These are phyloP conservation scores for Kitagawia praeruptora DNA, from an alignment of 129 eudicot genomes.

Conservation along the genomic window DNA sequence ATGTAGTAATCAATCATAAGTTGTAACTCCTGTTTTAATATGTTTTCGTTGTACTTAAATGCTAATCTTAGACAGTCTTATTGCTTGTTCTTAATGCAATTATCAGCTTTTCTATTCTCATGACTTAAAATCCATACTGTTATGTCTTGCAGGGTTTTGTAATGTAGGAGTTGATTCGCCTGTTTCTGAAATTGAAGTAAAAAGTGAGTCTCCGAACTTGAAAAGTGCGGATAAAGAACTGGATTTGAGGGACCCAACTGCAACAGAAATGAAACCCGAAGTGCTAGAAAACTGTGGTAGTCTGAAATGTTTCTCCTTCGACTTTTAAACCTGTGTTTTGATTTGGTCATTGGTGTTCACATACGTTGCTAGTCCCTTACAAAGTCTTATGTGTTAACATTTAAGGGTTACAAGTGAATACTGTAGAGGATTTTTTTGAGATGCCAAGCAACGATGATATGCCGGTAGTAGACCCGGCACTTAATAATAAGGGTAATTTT, in stretches of 20 bases:
- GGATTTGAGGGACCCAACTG: conserved; percentile 4
- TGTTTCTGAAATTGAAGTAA: background rate
- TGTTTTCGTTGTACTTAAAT: no score
- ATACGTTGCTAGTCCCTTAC: background rate
- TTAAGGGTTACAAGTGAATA: background rate
- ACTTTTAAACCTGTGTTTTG: background rate
- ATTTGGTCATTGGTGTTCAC: background rate
- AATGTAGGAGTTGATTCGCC: background rate
- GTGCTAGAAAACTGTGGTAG: conserved; percentile 6
- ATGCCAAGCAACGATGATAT: background rate
- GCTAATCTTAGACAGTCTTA: no score
- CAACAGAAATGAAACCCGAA: background rate
- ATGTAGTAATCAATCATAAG: no score
- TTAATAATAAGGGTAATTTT: background rate
- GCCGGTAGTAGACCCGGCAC: background rate
- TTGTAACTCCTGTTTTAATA: no score
- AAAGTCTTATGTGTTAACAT: background rate
- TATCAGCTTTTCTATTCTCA: no score
- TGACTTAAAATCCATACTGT: no score
- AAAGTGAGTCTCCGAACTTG: background rate
- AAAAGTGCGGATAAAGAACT: background rate
- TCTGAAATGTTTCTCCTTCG: background rate
- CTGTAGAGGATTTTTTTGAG: background rate
- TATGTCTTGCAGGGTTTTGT: no score
- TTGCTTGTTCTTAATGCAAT: no score